phyloP scores from a whole-genome alignment of 306 rosid species.

The Casuarina glauca region DNA sequence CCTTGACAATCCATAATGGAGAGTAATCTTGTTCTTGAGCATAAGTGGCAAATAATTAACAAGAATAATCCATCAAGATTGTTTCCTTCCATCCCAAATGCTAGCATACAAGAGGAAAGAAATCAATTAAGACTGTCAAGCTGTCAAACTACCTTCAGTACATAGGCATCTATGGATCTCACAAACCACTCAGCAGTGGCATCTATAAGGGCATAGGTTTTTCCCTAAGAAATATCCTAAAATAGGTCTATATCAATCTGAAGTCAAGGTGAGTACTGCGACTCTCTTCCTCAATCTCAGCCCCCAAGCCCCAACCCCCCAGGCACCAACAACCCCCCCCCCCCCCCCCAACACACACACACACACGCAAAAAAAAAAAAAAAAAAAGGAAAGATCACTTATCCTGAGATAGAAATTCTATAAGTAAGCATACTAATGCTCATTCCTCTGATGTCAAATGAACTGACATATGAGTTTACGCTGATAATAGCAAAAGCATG shows the following conservation, averaged over 20 bases:
- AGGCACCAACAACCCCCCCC: too few species aligned
- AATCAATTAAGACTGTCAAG: background rate
- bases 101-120: slow-evolving; percentile 11
- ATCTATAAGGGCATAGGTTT: background rate
- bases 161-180: background rate
- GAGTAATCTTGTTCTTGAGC: slow-evolving; percentile 2
- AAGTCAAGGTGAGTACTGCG: background rate
- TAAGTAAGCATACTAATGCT: background rate
- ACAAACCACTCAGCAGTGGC: background rate
- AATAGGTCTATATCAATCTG: background rate
- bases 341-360: background rate
- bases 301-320: too few species aligned
- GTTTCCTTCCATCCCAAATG: slow-evolving; percentile 12
- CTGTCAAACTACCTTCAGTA: background rate
- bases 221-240: background rate
- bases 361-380: too few species aligned
- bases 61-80: background rate
- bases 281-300: background rate
- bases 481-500: background rate
- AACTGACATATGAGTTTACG: background rate
- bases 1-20: slow-evolving; percentile 11
- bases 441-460: background rate
- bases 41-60: slow-evolving; percentile 4
- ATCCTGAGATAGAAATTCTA: background rate
- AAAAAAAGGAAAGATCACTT: too few species aligned